phyloP scores from a whole-genome alignment of 345 rosid species.

The Hevea brasiliensis region DNA sequence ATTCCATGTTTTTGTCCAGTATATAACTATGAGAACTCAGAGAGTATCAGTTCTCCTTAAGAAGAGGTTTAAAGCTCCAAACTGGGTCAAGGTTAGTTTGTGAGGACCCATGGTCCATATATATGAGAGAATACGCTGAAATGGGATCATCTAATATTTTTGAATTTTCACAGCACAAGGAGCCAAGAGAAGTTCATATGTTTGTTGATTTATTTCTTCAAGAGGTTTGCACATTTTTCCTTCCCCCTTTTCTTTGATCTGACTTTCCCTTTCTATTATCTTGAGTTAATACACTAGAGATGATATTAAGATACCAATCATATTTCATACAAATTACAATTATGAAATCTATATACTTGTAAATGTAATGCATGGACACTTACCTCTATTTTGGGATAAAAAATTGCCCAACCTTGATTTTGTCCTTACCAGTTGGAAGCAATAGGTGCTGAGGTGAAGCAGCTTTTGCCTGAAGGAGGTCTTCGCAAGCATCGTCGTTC shows the following conservation, averaged over 20 bases:
- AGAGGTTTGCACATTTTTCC: conserved; percentile 57
- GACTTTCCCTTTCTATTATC: too few species aligned
- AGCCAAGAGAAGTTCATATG: conserved; percentile 99
- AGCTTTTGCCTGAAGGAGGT: conserved; percentile 76
- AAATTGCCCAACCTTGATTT: conserved; percentile 6
- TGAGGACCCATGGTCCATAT: conserved; percentile 12
- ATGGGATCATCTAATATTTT: conserved; percentile 23
- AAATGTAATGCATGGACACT: not conserved
- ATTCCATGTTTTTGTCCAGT: conserved; percentile 47
- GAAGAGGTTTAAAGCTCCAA: conserved; percentile 92
- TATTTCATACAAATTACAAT: not conserved
- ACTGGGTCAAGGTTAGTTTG: conserved; percentile 87
- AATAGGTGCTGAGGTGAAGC: conserved; percentile 72
- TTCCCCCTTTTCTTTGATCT: not conserved
- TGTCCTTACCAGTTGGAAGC: conserved; percentile 58
- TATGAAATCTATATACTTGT: not conserved
- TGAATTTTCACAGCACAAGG: conserved; percentile 80
- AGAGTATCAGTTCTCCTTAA: conserved; percentile 79
- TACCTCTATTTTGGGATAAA: not conserved
- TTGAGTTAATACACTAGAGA: not conserved
- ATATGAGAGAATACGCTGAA: conserved; percentile 7
- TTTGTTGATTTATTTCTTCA: conserved; percentile 87
- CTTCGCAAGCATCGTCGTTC: conserved; percentile 76
- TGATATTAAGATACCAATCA: not conserved
- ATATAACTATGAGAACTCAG: conserved; percentile 74